Base-by-base conservation (phyloP, 2,329 filamentous ascomycete species). In the Calonectria leucothoes region DNA sequence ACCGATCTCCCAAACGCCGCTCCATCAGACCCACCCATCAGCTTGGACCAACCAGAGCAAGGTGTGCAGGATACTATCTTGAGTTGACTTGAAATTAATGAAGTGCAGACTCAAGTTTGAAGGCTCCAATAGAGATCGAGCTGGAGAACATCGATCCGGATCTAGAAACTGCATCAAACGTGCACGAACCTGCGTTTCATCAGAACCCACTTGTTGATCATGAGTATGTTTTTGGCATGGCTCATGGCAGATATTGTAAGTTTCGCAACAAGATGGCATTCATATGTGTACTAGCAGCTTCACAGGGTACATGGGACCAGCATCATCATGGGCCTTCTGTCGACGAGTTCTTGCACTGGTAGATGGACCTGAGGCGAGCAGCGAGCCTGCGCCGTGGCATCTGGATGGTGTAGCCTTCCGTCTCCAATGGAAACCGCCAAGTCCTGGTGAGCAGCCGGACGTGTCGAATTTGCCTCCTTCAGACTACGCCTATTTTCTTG, bases 281-380 rank as follows among this genome's bases (percentile, higher is more conserved):
- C 20, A 3, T 5, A 20, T 15, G 25, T 35, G 25, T 35, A 17
- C 33, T 66, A 2, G 69, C 27, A 6, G 4, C 1, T 11, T 1
- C 3, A 29, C 8, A 80, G 78, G 78, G 78, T 80, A 80, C 11
- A 80, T 80, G 78, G 78, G 78, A 1, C 78, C 78, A 1, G 74
- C 78, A 1, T 80, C 78, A 0, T 80, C 78, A 6, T 80, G 78
- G 78, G 76, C 78, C 0, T 80, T 79, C 11, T 80, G 78, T 23
- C 76, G 78, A 31, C 70, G 78, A 29, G 78, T 80, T 14, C 27
- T 80, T 2, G 71, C 78, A 5, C 33, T 80, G 0, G 66, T 80
- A 1, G 78, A 77, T 25, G 80, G 77, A 27, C 75, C 78, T 42
- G 74, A 78, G 2, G 74, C 78, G 2, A 73, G 79, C 2, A 74